Evolutionary conservation across 495 filamentous ascomycete species (phyloP), one percentile per base, ranked within the genome.

Genomic region (Penicillium bialowiezense): DNA sequence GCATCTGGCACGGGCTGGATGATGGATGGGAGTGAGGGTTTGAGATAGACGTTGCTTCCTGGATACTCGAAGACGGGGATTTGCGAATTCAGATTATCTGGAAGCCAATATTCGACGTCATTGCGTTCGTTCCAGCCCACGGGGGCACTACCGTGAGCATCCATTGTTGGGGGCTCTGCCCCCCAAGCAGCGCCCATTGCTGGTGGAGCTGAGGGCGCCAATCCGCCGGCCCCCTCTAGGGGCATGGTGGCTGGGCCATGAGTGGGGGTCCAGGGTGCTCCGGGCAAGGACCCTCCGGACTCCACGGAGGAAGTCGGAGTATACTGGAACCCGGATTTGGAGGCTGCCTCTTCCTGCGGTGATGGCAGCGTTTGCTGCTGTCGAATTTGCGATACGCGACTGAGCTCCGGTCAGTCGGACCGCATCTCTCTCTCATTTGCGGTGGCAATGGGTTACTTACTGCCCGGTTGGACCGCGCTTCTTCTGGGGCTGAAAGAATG

Each of bases 401-500:
- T 72, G 33, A 10, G 19, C 13, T 20, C 34, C 23, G 21, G 19
- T 26, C 41, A 39, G 51, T 53, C 15, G 51, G 52, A 37, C 46
- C n/a, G n/a, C n/a, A n/a, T n/a, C n/a, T n/a, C n/a, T n/a, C n/a
- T n/a, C n/a, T n/a, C n/a, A n/a, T n/a, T n/a, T n/a, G n/a, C n/a
- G n/a, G n/a, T n/a, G n/a, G n/a, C n/a, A n/a, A n/a, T n/a, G n/a
- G n/a, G n/a, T n/a, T n/a, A 71, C 70, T 68, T 59, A 73, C 70
- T 69, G 70, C 37, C 65, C 65, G 9, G 67, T 64, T 34, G 70
- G 70, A 1, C 70, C 70, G 38, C 70, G 59, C 49, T 72, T 72
- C 52, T 72, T 73, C 54, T 73, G 70, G 4, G 70, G 70, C 39
- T 72, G 64, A 38, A 72, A 60, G 48, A 72, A 73, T 15, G 70